These are phyloP conservation scores for Phytophthora cactorum DNA, from an alignment of 352 stramenopile genomes.

Conservation along the genomic window DNA sequence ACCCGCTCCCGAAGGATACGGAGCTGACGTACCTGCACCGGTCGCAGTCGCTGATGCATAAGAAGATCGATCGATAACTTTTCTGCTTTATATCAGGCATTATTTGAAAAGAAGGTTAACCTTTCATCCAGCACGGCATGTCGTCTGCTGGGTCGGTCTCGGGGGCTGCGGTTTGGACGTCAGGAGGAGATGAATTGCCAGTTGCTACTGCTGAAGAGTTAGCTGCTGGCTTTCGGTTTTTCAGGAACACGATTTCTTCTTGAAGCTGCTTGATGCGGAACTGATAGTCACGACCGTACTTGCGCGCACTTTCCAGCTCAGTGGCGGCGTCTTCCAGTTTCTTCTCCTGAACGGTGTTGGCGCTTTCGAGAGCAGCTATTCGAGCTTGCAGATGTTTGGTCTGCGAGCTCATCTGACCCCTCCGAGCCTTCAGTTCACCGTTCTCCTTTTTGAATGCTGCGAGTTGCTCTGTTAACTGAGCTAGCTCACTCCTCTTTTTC, in stretches of 20 bases:
- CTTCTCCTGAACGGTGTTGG: constrained; percentile 32
- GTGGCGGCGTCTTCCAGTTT: constrained; percentile 47
- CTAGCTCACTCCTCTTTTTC: constrained; percentile 42
- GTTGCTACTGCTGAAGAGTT: background rate
- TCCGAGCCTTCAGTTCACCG: constrained; percentile 55
- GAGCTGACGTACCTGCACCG: constrained; percentile 2
- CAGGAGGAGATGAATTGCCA: background rate
- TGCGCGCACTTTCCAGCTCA: constrained; percentile 58
- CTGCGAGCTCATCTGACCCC: constrained; percentile 45
- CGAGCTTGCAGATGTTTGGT: constrained; percentile 58
- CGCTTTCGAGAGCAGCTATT: constrained; percentile 44
- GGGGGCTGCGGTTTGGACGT: background rate
- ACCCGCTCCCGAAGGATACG: constrained; percentile 20
- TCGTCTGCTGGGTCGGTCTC: constrained; percentile 28
- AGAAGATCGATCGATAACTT: constrained; percentile 5
- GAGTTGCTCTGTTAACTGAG: constrained; percentile 48
- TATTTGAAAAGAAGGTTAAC: constrained; percentile 21
- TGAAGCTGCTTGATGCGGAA: constrained; percentile 76
- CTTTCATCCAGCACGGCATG: constrained; percentile 55
- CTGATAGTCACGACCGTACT: constrained; percentile 57
- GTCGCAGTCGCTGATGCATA: constrained; percentile 21
- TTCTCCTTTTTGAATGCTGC: constrained; percentile 58
- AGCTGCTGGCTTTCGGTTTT: constrained; percentile 49
- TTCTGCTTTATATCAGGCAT: constrained; percentile 9
- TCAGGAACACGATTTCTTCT: constrained; percentile 68